Percentiles rank a stretch among this genome's conserved stretches.
Evolutionary conservation across 2,329 filamentous ascomycete genomes (phyloP).

Genomic region (Cercospora canescens): DNA sequence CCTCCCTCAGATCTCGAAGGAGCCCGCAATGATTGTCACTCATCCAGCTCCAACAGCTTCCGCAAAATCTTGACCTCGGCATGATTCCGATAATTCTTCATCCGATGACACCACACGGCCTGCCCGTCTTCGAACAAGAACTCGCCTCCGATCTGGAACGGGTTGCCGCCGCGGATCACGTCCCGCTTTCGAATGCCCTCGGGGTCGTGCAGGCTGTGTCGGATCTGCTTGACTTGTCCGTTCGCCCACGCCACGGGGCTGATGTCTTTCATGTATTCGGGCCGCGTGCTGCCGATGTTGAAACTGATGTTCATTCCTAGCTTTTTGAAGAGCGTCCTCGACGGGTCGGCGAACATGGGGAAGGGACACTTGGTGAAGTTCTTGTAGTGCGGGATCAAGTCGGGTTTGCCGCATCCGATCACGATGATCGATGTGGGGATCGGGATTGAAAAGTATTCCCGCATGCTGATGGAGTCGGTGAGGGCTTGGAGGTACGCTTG

Average conservation of each 20-base stretch:
- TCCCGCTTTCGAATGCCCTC: conserved; percentile 36
- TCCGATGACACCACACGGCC: conserved; percentile 45
- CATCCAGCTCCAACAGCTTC: conserved; percentile 40
- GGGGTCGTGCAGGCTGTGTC: conserved; percentile 28
- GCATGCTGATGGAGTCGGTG: conserved; percentile 35
- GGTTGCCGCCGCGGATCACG: conserved; percentile 37
- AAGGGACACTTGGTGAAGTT: conserved; percentile 38
- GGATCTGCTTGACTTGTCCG: conserved; percentile 34
- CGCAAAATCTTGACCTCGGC: conserved; percentile 38
- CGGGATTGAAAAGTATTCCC: conserved; percentile 39
- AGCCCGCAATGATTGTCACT: conserved; percentile 9
- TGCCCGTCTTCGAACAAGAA: conserved; percentile 44
- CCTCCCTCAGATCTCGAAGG: neutral
- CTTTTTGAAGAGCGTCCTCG: conserved; percentile 37
- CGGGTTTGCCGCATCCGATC: conserved; percentile 40
- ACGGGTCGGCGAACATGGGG: conserved; percentile 41
- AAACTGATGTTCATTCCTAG: conserved; percentile 37
- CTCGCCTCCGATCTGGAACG: conserved; percentile 43
- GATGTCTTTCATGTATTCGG: conserved; percentile 42
- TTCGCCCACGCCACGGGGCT: conserved; percentile 31
- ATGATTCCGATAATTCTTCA: conserved; percentile 41
- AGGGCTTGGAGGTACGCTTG: conserved; percentile 40
- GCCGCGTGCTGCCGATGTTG: conserved; percentile 35
- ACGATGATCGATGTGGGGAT: conserved; percentile 39
- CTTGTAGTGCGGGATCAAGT: conserved; percentile 40